A percentile compares a stretch with the other conserved stretches of the same genome.
These are phyloP conservation scores for Oenanthe sinensis DNA, from an alignment of 129 eudicot species.

Conservation along the genomic window DNA sequence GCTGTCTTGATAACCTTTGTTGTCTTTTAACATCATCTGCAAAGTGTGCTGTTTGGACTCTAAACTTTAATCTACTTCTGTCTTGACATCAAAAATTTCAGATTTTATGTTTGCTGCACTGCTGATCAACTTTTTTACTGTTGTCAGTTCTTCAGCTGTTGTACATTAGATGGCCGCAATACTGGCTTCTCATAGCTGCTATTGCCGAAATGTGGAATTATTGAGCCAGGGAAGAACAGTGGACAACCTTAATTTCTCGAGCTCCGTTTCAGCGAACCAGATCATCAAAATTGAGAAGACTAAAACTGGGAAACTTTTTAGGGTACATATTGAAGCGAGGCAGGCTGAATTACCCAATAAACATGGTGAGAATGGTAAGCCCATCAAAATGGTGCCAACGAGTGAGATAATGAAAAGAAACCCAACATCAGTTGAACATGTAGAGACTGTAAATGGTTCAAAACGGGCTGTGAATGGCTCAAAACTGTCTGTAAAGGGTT, in stretches of 20 bases:
- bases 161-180: constrained; percentile 58
- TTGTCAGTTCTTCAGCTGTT: constrained; percentile 22
- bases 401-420: constrained; percentile 41
- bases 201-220: constrained; percentile 40
- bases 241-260: constrained; percentile 41
- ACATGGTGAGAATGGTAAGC: constrained; percentile 39
- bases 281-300: constrained; percentile 19
- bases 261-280: constrained; percentile 27
- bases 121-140: background rate
- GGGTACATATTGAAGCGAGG: constrained; percentile 40
- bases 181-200: constrained; percentile 72
- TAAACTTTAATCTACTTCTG: background rate
- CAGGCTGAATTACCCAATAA: constrained; percentile 47
- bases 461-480: constrained; percentile 32
- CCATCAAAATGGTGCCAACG: constrained; percentile 62
- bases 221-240: constrained; percentile 34
- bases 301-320: constrained; percentile 11
- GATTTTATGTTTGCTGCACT: background rate
- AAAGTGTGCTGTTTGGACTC: background rate
- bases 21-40: background rate
- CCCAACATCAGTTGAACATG: constrained; percentile 13
- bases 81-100: background rate
- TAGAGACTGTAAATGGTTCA: constrained; percentile 34
- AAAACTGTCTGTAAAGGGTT: background rate
- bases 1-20: background rate